A percentile compares a stretch with the other conserved stretches of the same genome.
phyloP scores from a whole-genome alignment of 306 rosid genomes.

The Casuarina glauca region DNA sequence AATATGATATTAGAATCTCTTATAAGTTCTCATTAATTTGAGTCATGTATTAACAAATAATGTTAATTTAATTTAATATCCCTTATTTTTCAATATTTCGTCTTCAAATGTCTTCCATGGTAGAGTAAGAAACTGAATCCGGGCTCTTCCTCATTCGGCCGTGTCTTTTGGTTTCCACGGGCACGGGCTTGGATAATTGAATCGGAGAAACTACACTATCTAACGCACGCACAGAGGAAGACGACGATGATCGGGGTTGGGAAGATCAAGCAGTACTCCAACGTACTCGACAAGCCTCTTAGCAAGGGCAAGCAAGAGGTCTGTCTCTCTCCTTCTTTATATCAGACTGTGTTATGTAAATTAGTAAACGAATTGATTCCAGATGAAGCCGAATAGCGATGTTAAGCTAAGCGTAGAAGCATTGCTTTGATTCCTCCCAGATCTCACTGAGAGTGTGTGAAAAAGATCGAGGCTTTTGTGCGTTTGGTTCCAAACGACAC shows the following conservation, averaged over 20 bases:
- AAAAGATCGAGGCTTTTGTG: background rate
- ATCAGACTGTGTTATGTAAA: background rate
- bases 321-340: background rate
- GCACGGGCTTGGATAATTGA: background rate
- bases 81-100: too few relatives aligned
- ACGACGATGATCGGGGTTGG: conserved; percentile 81
- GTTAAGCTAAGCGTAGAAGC: background rate
- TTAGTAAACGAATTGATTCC: background rate
- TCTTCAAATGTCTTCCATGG: too few relatives aligned
- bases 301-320: conserved; percentile 75
- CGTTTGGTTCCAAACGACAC: background rate
- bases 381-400: background rate
- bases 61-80: too few relatives aligned
- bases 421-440: background rate
- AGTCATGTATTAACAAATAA: too few relatives aligned
- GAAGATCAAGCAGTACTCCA: conserved; percentile 88
- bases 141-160: too few relatives aligned
- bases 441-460: background rate
- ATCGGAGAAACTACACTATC: background rate
- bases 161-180: too few relatives aligned
- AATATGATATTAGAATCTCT: too few relatives aligned
- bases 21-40: too few relatives aligned
- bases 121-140: too few relatives aligned
- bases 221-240: background rate
- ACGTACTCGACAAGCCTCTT: conserved; percentile 92